Conservation (phyloP, 2,329 filamentous ascomycete species). For the Ciborinia camelliae region DNA sequence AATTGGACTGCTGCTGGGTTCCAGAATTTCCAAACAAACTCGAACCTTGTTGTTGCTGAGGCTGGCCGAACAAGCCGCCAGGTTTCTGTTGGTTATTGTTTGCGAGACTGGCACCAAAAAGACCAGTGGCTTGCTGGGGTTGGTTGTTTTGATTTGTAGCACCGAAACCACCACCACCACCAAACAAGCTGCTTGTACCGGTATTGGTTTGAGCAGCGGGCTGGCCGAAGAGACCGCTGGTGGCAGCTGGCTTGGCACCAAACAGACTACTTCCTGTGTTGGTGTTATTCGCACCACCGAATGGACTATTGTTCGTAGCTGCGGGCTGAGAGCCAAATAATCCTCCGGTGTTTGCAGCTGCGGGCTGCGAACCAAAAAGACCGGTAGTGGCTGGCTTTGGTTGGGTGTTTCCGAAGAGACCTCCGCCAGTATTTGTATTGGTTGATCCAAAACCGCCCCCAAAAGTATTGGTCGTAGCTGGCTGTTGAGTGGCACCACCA, state of each 20-base stretch:
- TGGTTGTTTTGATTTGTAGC: conserved; percentile 42
- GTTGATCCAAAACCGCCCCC: conserved; percentile 34
- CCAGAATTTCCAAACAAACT: conserved; percentile 51
- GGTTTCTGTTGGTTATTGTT: conserved; percentile 52
- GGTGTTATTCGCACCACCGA: conserved; percentile 26
- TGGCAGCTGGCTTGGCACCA: conserved; percentile 39
- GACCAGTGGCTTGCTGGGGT: conserved; percentile 42
- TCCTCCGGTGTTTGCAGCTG: conserved; percentile 39
- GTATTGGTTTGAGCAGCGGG: conserved; percentile 38
- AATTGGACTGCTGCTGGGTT: conserved; percentile 30
- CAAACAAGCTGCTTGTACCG: conserved; percentile 22
- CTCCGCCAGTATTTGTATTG: conserved; percentile 37
- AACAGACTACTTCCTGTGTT: conserved; percentile 40
- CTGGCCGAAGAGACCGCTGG: conserved; percentile 44
- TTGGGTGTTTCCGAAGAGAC: conserved; percentile 40
- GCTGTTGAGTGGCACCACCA: conserved; percentile 42
- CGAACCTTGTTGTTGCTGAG: conserved; percentile 37
- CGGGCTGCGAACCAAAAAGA: conserved; percentile 43
- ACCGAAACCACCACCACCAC: conserved; percentile 25
- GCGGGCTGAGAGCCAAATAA: conserved; percentile 35
- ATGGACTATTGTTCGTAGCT: conserved; percentile 31
- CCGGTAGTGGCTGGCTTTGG: conserved; percentile 42
- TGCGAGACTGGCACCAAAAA: conserved; percentile 46
- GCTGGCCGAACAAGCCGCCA: conserved; percentile 47
- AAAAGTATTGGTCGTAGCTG: conserved; percentile 38